Conservation (phyloP, 495 filamentous ascomycete genomes). For the Hypoxylon lienhwacheense region DNA sequence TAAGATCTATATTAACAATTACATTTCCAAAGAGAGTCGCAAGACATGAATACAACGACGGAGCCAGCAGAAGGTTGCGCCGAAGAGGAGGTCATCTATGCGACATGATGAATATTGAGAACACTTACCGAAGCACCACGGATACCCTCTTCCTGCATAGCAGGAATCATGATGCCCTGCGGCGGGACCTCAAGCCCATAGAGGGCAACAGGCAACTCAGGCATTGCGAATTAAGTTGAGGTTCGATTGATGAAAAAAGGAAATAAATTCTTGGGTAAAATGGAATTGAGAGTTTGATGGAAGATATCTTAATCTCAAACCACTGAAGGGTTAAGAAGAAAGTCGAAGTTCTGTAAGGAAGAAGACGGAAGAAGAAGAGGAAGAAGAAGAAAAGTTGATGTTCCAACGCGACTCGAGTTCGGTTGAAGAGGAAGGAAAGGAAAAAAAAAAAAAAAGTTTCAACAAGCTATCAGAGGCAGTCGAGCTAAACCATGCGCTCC, state of each 20-base stretch:
- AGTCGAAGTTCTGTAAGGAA: constrained; percentile 8
- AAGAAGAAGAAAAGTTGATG: constrained; percentile 25
- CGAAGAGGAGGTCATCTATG: neutral
- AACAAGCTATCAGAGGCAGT: too few relatives aligned
- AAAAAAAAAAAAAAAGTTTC: constrained; percentile 38
- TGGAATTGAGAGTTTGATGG: constrained; percentile 1
- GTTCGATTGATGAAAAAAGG: neutral
- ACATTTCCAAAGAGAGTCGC: constrained; percentile 3
- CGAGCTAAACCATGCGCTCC: constrained; percentile 17
- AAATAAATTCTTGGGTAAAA: neutral
- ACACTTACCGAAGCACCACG: constrained; percentile 69
- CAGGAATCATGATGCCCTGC: constrained; percentile 74
- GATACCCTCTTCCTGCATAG: constrained; percentile 41
- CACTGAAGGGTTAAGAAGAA: neutral
- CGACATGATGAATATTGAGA: neutral
- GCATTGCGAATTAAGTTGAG: constrained; percentile 30
- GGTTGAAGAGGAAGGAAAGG: constrained; percentile 25
- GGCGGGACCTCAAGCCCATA: constrained; percentile 87
- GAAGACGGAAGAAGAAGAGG: neutral
- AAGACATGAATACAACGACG: neutral
- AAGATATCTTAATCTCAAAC: neutral
- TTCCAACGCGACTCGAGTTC: constrained; percentile 36
- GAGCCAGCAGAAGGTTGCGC: neutral
- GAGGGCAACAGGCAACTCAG: constrained; percentile 73
- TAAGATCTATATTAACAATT: constrained; percentile 22